phyloP scores from a whole-genome alignment of 2,329 filamentous ascomycete genomes.

The Fusarium graminum region DNA sequence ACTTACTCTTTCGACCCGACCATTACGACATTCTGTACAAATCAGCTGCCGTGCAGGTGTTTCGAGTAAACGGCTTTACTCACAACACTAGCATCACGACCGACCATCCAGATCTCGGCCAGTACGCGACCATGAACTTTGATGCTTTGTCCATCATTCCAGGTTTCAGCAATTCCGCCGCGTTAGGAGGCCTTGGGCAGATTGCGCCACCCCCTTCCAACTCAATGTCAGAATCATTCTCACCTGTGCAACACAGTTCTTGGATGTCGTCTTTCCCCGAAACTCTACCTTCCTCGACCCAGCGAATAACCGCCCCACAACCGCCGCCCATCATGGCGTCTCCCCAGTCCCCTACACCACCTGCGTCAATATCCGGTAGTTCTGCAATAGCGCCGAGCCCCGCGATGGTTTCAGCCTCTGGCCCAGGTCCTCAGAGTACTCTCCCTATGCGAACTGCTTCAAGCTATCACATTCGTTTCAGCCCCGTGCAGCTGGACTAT shows the following conservation, averaged over 20 bases:
- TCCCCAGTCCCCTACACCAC: conserved; percentile 50
- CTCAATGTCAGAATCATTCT: conserved; percentile 51
- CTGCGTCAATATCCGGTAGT: conserved; percentile 51
- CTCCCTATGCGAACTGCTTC: conserved; percentile 31
- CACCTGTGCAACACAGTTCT: conserved; percentile 53
- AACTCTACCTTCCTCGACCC: conserved; percentile 39
- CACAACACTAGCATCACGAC: conserved; percentile 61
- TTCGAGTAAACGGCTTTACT: conserved; percentile 63
- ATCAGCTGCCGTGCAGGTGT: conserved; percentile 63
- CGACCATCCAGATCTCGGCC: conserved; percentile 56
- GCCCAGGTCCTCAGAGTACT: conserved; percentile 27
- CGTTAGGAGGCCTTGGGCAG: conserved; percentile 50
- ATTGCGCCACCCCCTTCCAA: conserved; percentile 53
- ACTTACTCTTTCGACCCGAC: conserved; percentile 76
- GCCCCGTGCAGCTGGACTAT: conserved; percentile 61
- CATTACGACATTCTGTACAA: conserved; percentile 97
- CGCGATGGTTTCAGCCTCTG: conserved; percentile 40
- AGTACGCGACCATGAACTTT: conserved; percentile 60
- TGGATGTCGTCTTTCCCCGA: conserved; percentile 55
- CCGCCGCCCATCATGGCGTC: conserved; percentile 52
- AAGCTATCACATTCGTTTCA: conserved; percentile 62
- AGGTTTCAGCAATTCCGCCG: conserved; percentile 52
- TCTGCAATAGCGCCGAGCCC: conserved; percentile 38
- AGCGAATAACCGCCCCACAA: conserved; percentile 40
- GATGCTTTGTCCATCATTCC: conserved; percentile 63